Evolutionary conservation across 257 asterid species (phyloP), one percentile per base, ranked within the genome.

Genomic region (Primulina eburnea): DNA sequence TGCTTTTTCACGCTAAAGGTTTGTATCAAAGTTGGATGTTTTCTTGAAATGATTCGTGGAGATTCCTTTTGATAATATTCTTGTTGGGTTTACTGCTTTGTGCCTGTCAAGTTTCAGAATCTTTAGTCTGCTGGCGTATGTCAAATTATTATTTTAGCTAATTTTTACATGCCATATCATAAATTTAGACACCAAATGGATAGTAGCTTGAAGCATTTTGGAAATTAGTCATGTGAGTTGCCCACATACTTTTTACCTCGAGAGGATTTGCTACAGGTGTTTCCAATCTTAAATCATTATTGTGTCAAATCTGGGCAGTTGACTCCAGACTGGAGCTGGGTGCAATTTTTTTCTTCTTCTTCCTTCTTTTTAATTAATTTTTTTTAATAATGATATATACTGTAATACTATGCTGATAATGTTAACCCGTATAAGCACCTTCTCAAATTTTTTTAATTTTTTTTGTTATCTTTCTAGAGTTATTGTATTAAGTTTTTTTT

Each of bases 1-100:
- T 86, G 85, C 81, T 89, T 89, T 87, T 88, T 94, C 88, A 87
- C 86, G 81, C 88, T 94, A 62, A 91, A 91, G 99, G 99, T 94
- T 77, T 75, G 93, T 79, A 20, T 32, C 47, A 18, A 60, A 72
- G 29, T 75, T 34, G 38, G 30, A 43, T 68, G 55, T 50, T 68
- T 60, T 38, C 58, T 50, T 65, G 61, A 35, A 60, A 65, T 67
- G 34, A 47, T 38, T 71, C 72, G 5, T 5, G 47, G 55, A 60
- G 38, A 33, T 28, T 62, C 62, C 26, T 62, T 55, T 16, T 64
- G 55, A 18, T 29, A 50, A 61, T 55, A 11, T 70, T 64, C 34
- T 50, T 65, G 12, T 21, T 7, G 50, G 77, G 70, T 68, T 71
- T 60, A 30, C 50, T 38, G 1, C 14, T 37, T 5, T 65, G 52